Evolutionary conservation across 805 yeast genomes (phyloP).

Genomic region (Zygoascus flipseniorum): DNA sequence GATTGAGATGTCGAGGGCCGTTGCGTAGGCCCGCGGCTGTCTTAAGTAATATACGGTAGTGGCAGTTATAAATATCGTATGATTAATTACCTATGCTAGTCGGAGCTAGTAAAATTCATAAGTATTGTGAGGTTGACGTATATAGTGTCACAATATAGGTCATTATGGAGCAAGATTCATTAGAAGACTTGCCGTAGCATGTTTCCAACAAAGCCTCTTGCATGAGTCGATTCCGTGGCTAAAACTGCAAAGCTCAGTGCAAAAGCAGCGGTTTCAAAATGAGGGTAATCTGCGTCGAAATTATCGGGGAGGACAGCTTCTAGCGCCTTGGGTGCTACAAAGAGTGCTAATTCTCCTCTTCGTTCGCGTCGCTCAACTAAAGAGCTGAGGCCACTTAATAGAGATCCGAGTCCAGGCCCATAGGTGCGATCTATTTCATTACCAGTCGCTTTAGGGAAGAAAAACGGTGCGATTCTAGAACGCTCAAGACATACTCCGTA

Average conservation of each 20-base stretch:
- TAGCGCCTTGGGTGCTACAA: slow-evolving; percentile 32
- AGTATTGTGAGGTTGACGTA: too few relatives aligned
- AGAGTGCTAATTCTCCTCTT: slow-evolving; percentile 40
- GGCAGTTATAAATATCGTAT: neutral
- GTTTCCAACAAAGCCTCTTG: slow-evolving; percentile 11
- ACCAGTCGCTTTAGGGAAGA: slow-evolving; percentile 32
- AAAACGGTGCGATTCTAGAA: slow-evolving; percentile 32
- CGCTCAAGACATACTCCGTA: slow-evolving; percentile 40
- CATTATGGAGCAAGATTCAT: neutral
- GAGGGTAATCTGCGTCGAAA: slow-evolving; percentile 2
- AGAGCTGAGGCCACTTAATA: slow-evolving; percentile 36
- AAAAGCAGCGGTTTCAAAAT: slow-evolving; percentile 9
- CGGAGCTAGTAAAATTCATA: too few relatives aligned
- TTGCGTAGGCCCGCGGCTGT: too few relatives aligned
- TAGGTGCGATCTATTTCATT: slow-evolving; percentile 33
- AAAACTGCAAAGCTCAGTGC: slow-evolving; percentile 15
- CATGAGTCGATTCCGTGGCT: slow-evolving; percentile 7
- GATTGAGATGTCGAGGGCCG: slow-evolving; percentile 49
- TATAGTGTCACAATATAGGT: too few relatives aligned
- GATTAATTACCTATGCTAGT: neutral
- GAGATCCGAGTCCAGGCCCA: slow-evolving; percentile 36
- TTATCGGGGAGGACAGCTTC: slow-evolving; percentile 6
- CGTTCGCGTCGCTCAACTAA: slow-evolving; percentile 34
- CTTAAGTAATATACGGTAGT: neutral
- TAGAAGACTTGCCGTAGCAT: slow-evolving; percentile 7